A percentile compares a stretch with the other conserved stretches of the same genome.
Evolutionary conservation across 495 filamentous ascomycete species (phyloP).

Genomic region (Neurospora pannonica): DNA sequence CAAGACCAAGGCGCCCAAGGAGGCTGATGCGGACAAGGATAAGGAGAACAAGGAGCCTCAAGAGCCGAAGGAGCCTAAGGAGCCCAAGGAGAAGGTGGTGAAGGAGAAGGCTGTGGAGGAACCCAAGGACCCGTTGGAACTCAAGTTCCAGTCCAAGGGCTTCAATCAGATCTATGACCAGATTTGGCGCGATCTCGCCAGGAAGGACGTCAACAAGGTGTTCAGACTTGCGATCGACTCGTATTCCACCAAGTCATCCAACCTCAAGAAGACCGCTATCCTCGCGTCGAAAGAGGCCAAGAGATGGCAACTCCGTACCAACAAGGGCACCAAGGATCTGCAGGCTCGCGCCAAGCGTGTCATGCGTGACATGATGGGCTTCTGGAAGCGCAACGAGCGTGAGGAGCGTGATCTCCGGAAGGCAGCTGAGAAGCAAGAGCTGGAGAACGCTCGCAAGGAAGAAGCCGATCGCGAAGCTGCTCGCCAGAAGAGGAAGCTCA

Average conservation of each 20-base stretch:
- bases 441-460: constrained; percentile 91
- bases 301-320: constrained; percentile 92
- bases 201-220: constrained; percentile 89
- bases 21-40: constrained; percentile 29
- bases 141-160: constrained; percentile 73
- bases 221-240: constrained; percentile 77
- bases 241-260: constrained; percentile 73
- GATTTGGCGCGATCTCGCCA: constrained; percentile 91
- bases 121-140: constrained; percentile 37
- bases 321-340: constrained; percentile 96
- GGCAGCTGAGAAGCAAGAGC: constrained; percentile 88
- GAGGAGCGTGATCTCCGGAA: constrained; percentile 93
- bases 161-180: constrained; percentile 97
- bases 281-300: constrained; percentile 95
- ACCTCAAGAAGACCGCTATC: constrained; percentile 94
- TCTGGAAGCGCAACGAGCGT: constrained; percentile 98
- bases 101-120: constrained; percentile 57
- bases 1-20: constrained; percentile 23
- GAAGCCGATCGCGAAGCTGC: constrained; percentile 96
- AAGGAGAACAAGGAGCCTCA: constrained; percentile 39
- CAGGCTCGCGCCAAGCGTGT: constrained; percentile 94
- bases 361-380: constrained; percentile 99
- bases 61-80: constrained; percentile 45
- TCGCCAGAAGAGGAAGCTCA: constrained; percentile 94
- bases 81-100: constrained; percentile 54